Percentiles rank a stretch among this genome's conserved stretches.
These are phyloP conservation scores for Tolypocladium guangdongense DNA, from an alignment of 2,329 filamentous ascomycete species.

Conservation along the genomic window DNA sequence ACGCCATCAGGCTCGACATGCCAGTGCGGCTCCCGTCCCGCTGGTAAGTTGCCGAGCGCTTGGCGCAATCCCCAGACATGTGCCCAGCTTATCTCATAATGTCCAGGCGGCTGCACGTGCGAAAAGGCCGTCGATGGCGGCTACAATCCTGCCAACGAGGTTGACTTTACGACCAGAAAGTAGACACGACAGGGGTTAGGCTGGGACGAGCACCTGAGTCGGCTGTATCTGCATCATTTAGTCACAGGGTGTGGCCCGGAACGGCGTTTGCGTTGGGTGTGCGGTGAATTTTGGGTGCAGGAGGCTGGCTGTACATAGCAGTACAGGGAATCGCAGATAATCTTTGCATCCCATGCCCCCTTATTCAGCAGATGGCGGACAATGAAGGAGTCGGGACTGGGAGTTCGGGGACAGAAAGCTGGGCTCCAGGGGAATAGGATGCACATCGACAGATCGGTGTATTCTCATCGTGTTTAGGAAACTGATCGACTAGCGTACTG, in stretches of 20 bases:
- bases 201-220: not conserved
- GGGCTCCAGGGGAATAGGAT: not conserved
- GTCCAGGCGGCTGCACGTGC: constrained; percentile 64
- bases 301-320: not conserved
- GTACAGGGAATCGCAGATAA: not conserved
- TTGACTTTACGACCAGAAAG: constrained; percentile 71
- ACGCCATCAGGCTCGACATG: constrained; percentile 51
- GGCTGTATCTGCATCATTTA: not conserved
- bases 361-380: not conserved
- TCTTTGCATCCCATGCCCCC: not conserved
- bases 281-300: not conserved
- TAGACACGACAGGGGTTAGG: constrained; percentile 12
- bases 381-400: not conserved
- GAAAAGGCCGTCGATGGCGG: constrained; percentile 58
- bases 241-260: not conserved
- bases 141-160: constrained; percentile 57
- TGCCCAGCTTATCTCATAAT: constrained; percentile 5
- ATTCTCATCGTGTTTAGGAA: no score
- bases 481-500: no score
- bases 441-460: no score
- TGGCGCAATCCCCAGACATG: not conserved
- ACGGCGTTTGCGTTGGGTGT: not conserved
- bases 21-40: constrained; percentile 64
- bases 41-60: constrained; percentile 38
- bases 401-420: not conserved